These are phyloP conservation scores for Mortierella antarctica DNA, from an alignment of 192 early-diverging fungal species.

Conservation along the genomic window DNA sequence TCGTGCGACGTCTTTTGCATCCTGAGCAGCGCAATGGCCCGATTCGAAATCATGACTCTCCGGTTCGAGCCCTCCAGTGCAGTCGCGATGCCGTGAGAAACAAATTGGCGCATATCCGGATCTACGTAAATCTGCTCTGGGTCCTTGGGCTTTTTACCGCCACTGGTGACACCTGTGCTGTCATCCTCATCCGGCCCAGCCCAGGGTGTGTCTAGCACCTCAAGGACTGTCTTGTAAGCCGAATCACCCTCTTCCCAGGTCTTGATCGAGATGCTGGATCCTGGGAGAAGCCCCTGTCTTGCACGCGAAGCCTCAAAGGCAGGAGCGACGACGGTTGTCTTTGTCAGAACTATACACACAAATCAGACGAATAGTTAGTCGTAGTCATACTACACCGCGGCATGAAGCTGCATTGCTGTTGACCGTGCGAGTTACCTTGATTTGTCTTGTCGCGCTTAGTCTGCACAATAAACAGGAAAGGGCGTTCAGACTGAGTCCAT, in stretches of 20 bases:
- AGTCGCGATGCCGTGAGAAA: slow-evolving; percentile 45
- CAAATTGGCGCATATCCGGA: slow-evolving; percentile 56
- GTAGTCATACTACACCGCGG: background rate
- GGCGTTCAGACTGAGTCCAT: slow-evolving; percentile 60
- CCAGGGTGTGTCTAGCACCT: slow-evolving; percentile 28
- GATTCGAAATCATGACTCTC: slow-evolving; percentile 41
- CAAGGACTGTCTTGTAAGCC: slow-evolving; percentile 53
- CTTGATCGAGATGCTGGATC: slow-evolving; percentile 34
- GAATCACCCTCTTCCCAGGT: slow-evolving; percentile 62
- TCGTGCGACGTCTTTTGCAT: slow-evolving; percentile 58
- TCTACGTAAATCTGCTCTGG: slow-evolving; percentile 50
- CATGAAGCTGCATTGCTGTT: background rate
- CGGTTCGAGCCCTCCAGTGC: slow-evolving; percentile 30
- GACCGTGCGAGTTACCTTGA: background rate
- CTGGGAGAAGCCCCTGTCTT: slow-evolving; percentile 31
- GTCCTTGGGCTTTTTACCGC: slow-evolving; percentile 27
- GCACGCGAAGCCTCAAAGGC: slow-evolving; percentile 64
- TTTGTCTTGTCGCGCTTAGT: slow-evolving; percentile 28
- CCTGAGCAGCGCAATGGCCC: slow-evolving; percentile 42
- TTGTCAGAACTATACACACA: slow-evolving; percentile 25
- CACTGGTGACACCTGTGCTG: background rate
- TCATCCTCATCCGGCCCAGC: slow-evolving; percentile 13
- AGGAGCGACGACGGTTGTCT: slow-evolving; percentile 58
- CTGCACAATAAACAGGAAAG: slow-evolving; percentile 57
- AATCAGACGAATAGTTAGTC: background rate